These are phyloP conservation scores for Neurospora intermedia DNA, from an alignment of 495 filamentous ascomycete genomes.

Conservation along the genomic window DNA sequence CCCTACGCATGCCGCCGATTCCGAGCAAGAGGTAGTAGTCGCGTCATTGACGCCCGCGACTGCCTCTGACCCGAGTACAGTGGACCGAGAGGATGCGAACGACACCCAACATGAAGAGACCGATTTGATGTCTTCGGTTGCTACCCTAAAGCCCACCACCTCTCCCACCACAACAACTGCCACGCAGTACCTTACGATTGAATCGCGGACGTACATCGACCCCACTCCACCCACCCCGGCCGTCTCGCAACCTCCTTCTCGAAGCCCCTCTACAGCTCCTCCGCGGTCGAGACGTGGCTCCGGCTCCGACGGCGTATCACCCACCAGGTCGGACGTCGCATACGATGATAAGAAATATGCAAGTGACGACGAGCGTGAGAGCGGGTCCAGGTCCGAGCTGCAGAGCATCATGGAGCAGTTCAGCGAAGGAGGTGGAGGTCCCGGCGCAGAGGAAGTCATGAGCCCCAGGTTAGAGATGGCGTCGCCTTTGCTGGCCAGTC, in stretches of 20 bases:
- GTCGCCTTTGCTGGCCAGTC: constrained; percentile 52
- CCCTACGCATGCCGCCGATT: background rate
- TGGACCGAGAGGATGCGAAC: background rate
- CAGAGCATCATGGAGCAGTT: constrained; percentile 93
- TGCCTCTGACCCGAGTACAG: background rate
- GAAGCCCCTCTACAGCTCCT: constrained; percentile 35
- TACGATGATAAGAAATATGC: constrained; percentile 40
- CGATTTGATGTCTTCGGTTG: constrained; percentile 42
- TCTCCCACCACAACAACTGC: constrained; percentile 17
- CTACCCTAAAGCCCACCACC: constrained; percentile 39
- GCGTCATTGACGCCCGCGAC: background rate
- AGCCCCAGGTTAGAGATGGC: constrained; percentile 67
- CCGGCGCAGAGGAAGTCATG: constrained; percentile 66
- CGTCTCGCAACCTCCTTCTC: constrained; percentile 36
- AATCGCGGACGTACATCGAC: constrained; percentile 45
- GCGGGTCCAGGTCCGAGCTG: constrained; percentile 74
- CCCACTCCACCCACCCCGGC: constrained; percentile 51
- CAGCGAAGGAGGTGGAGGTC: constrained; percentile 54
- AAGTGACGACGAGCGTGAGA: constrained; percentile 49
- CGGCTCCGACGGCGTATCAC: constrained; percentile 37
- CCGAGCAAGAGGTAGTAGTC: constrained; percentile 11
- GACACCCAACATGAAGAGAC: constrained; percentile 1
- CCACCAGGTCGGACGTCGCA: constrained; percentile 45
- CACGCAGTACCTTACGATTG: constrained; percentile 32
- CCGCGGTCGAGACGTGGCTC: constrained; percentile 21